Conservation (phyloP, 225 moss, liverwort and hornwort species). For the Marchantia paleacea region DNA sequence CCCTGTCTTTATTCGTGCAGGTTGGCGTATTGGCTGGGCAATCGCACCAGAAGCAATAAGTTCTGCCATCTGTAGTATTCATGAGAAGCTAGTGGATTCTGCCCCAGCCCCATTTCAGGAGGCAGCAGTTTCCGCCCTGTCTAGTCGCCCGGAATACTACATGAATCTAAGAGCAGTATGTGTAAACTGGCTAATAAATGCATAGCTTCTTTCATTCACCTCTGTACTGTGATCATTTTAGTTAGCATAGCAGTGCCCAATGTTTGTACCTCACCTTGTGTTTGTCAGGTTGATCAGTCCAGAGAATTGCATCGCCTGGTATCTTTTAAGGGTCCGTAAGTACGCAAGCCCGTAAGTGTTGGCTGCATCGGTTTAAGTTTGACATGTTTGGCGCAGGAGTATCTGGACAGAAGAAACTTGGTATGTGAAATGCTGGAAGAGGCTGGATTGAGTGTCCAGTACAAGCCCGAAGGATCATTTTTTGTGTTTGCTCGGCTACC, state of each 20-base stretch:
- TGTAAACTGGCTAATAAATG: background rate
- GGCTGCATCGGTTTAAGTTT: background rate
- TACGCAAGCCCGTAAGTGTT: background rate
- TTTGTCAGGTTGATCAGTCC: background rate
- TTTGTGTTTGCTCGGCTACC: constrained; percentile 84
- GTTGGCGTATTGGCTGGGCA: constrained; percentile 94
- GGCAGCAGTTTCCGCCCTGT: constrained; percentile 70
- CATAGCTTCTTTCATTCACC: background rate
- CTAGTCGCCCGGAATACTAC: constrained; percentile 54
- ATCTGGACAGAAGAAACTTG: constrained; percentile 61
- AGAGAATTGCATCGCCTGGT: background rate
- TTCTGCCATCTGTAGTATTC: constrained; percentile 67
- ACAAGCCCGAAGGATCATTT: constrained; percentile 81
- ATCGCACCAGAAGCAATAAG: constrained; percentile 67
- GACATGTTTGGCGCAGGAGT: constrained; percentile 46
- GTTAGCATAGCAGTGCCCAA: background rate
- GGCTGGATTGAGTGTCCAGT: constrained; percentile 60
- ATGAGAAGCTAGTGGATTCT: constrained; percentile 83
- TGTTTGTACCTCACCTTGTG: background rate
- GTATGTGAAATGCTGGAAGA: constrained; percentile 61
- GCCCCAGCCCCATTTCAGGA: constrained; percentile 93
- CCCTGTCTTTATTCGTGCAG: constrained; percentile 27
- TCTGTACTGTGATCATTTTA: background rate
- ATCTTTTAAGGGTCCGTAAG: background rate
- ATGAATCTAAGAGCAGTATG: constrained; percentile 50